These are phyloP conservation scores for Psidium friedrichsthalianum DNA, from an alignment of 345 rosid species.

Conservation along the genomic window DNA sequence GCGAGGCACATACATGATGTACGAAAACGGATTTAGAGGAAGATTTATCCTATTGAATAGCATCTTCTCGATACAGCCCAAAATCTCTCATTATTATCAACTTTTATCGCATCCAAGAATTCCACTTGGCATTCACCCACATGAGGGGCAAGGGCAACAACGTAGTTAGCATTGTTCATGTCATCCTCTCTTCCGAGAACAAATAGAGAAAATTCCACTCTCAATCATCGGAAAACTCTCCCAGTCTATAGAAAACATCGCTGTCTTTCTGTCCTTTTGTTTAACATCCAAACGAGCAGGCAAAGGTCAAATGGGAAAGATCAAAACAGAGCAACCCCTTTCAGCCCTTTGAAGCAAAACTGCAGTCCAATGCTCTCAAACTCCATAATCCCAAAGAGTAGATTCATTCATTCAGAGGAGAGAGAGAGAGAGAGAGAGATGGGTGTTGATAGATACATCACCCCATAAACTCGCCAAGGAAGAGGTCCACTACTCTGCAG, in stretches of 20 bases:
- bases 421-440: conserved; percentile 4
- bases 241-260: conserved; percentile 13
- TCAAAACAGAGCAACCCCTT: not conserved
- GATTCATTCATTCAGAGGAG: not conserved
- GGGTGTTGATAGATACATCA: conserved; percentile 21
- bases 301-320: not conserved
- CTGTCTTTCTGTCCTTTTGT: conserved; percentile 15
- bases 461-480: conserved; percentile 19
- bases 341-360: not conserved
- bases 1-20: conserved; percentile 14
- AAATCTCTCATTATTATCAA: not conserved
- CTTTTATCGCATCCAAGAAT: not conserved
- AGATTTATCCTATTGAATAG: conserved; percentile 6
- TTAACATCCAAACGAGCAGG: not conserved
- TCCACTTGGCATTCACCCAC: conserved; percentile 20
- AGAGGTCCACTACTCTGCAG: conserved; percentile 18
- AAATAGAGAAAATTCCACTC: not conserved
- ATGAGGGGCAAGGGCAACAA: not conserved
- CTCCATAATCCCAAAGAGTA: not conserved
- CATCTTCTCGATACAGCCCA: not conserved
- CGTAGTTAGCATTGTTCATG: not conserved
- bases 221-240: conserved; percentile 18
- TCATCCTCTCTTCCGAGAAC: not conserved
- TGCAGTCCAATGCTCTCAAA: not conserved
- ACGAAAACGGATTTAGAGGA: not conserved